These are phyloP conservation scores for Gossypium australe DNA, from an alignment of 345 rosid genomes.

Conservation along the genomic window DNA sequence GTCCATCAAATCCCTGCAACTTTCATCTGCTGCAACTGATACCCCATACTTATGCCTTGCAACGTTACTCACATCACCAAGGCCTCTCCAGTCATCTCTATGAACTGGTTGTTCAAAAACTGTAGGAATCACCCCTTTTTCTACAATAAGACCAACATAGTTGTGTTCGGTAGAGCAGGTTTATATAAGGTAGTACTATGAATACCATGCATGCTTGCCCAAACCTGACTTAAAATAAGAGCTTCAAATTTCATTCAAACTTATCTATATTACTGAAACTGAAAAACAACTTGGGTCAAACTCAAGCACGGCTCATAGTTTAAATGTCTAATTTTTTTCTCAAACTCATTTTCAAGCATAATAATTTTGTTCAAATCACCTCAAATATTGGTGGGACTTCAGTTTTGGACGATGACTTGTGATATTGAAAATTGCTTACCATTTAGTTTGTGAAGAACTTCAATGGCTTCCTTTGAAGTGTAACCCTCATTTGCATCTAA, in stretches of 20 bases:
- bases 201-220: too few relatives aligned
- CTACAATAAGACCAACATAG: background rate
- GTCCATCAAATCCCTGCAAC: conserved; percentile 11
- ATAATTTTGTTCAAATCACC: too few relatives aligned
- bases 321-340: too few relatives aligned
- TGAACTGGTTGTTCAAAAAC: conserved; percentile 19
- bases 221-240: too few relatives aligned
- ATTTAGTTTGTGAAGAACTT: conserved; percentile 9
- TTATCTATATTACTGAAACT: too few relatives aligned
- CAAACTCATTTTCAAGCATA: too few relatives aligned
- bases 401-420: background rate
- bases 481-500: conserved; percentile 16
- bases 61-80: conserved; percentile 8
- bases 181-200: too few relatives aligned
- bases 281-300: too few relatives aligned
- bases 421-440: conserved; percentile 1
- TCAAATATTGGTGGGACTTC: too few relatives aligned
- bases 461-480: conserved; percentile 12
- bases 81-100: conserved; percentile 18
- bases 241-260: too few relatives aligned
- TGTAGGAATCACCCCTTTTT: background rate
- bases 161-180: background rate
- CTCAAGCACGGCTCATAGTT: too few relatives aligned
- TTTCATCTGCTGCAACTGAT: conserved; percentile 15
- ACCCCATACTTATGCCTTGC: conserved; percentile 16